Percentiles rank a stretch among this genome's conserved stretches.
Conservation (phyloP, 2,329 filamentous ascomycete genomes). For the Thielaviopsis musarum region DNA sequence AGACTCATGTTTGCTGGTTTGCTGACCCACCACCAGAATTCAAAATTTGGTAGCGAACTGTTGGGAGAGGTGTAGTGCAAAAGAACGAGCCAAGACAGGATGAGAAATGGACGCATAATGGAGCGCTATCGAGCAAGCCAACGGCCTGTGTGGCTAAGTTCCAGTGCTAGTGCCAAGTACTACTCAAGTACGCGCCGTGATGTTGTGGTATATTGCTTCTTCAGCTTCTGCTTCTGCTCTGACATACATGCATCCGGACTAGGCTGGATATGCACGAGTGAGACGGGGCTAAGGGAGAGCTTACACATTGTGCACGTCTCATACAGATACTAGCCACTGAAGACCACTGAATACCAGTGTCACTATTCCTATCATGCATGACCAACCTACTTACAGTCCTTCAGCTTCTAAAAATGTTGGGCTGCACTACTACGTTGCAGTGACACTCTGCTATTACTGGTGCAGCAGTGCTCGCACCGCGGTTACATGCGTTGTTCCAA, state of each 20-base stretch:
- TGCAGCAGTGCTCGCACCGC: no score
- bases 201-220: neutral
- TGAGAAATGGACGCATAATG: neutral
- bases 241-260: neutral
- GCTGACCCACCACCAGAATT: neutral
- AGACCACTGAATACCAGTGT: neutral
- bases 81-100: neutral
- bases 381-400: neutral
- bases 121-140: no score
- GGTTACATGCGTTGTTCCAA: neutral
- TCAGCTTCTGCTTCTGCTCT: neutral
- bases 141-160: no score
- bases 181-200: neutral
- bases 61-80: neutral
- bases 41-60: neutral
- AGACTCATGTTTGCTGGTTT: neutral
- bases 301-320: neutral
- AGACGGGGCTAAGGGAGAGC: neutral
- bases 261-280: neutral
- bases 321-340: neutral
- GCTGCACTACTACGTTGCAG: neutral
- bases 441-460: neutral
- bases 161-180: no score
- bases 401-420: neutral
- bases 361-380: neutral